Evolutionary conservation across 352 stramenopile species (phyloP).

Genomic region (Pythium rishiriense): DNA sequence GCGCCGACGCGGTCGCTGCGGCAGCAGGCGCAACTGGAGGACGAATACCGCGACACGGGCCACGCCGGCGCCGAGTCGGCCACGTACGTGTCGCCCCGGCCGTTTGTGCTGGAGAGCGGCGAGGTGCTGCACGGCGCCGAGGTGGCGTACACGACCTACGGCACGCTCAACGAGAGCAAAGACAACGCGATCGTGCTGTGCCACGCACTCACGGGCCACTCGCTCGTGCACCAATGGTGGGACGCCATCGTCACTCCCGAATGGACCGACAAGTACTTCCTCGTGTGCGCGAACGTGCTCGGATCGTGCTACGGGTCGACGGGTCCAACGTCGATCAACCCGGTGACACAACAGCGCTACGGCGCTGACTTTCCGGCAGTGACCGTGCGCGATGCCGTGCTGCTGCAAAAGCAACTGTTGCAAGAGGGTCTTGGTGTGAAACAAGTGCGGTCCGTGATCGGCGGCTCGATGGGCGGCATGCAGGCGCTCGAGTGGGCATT

Average conservation of each 20-base stretch:
- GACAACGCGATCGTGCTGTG: conserved; percentile 95
- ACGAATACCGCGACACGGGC: conserved; percentile 59
- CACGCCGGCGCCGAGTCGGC: conserved; percentile 47
- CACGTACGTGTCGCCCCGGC: conserved; percentile 42
- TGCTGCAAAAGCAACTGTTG: conserved; percentile 89
- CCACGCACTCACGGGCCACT: conserved; percentile 95
- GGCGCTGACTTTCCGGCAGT: conserved; percentile 90
- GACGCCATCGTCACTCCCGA: conserved; percentile 91
- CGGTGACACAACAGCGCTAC: conserved; percentile 70
- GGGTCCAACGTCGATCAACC: conserved; percentile 82
- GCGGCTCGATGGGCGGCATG: conserved; percentile 97
- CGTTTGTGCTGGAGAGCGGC: conserved; percentile 66
- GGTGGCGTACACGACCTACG: conserved; percentile 95
- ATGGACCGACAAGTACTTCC: conserved; percentile 96
- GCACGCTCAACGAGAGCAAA: conserved; percentile 77
- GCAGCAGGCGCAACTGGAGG: conserved; percentile 36
- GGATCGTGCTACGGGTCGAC: conserved; percentile 95
- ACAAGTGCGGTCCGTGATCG: conserved; percentile 90
- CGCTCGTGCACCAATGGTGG: conserved; percentile 93
- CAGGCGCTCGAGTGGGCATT: conserved; percentile 97
- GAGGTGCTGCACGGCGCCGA: conserved; percentile 62
- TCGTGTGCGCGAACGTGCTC: conserved; percentile 96
- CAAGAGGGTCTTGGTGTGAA: conserved; percentile 87
- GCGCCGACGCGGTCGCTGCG: neutral
- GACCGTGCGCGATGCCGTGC: conserved; percentile 92